These are phyloP conservation scores for Candida maltosa DNA, from an alignment of 805 yeast genomes.

Conservation along the genomic window DNA sequence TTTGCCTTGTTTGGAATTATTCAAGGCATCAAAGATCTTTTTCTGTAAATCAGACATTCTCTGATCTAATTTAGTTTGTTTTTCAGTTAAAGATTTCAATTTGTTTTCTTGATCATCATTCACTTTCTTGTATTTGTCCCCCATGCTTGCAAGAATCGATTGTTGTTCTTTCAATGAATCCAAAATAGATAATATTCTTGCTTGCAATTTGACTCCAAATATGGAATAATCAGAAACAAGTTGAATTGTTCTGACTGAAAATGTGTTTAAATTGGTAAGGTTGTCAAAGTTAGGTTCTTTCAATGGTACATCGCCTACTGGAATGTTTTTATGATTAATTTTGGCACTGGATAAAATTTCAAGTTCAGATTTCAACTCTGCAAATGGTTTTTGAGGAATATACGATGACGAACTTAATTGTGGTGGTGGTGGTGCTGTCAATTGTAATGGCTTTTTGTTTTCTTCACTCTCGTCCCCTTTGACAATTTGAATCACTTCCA, in stretches of 20 bases:
- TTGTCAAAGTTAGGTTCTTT: slow-evolving; percentile 4
- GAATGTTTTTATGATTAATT: background rate
- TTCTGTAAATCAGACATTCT: slow-evolving; percentile 19
- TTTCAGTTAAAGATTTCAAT: slow-evolving; percentile 12
- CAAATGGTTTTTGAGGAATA: slow-evolving; percentile 10
- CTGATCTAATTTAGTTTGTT: slow-evolving; percentile 19
- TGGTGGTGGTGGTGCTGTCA: slow-evolving; percentile 1
- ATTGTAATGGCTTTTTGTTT: too few species aligned
- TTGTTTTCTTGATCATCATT: slow-evolving; percentile 7
- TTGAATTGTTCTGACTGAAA: slow-evolving; percentile 15
- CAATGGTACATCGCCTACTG: background rate
- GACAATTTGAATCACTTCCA: slow-evolving; percentile 13
- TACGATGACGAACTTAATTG: background rate
- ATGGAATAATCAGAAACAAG: slow-evolving; percentile 14
- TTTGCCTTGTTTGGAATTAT: slow-evolving; percentile 15
- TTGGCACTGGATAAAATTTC: slow-evolving; percentile 11
- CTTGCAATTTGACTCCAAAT: slow-evolving; percentile 15
- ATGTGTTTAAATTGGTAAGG: slow-evolving; percentile 13
- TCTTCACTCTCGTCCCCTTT: background rate
- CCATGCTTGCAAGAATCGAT: slow-evolving; percentile 8
- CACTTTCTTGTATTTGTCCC: slow-evolving; percentile 1
- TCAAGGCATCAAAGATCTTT: slow-evolving; percentile 20
- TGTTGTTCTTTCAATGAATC: slow-evolving; percentile 21
- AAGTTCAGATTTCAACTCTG: slow-evolving; percentile 13
- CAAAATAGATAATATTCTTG: slow-evolving; percentile 18